A percentile compares a stretch with the other conserved stretches of the same genome.
These are phyloP conservation scores for Conticribra weissflogii DNA, from an alignment of 108 stramenopile genomes.

Conservation along the genomic window DNA sequence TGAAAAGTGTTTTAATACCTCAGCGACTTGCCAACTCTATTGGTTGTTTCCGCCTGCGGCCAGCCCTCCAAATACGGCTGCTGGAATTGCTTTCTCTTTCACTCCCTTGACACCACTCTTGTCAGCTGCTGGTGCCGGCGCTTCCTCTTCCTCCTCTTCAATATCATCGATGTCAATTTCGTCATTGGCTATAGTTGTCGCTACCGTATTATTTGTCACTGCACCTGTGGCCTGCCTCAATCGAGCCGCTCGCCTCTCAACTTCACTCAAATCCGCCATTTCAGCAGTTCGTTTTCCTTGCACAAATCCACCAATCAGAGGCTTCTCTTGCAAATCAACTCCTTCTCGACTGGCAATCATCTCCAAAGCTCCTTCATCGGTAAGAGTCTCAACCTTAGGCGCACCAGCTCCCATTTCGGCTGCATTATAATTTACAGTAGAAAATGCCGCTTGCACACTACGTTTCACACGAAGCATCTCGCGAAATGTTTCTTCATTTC, in stretches of 20 bases:
- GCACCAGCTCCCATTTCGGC: constrained; percentile 72
- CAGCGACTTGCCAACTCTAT: too few species aligned
- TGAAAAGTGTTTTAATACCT: background rate
- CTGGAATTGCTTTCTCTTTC: constrained; percentile 67
- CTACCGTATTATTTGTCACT: constrained; percentile 4
- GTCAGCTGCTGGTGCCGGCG: constrained; percentile 14
- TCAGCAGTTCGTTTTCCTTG: constrained; percentile 66
- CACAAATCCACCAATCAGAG: constrained; percentile 60
- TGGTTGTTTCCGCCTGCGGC: constrained; percentile 34
- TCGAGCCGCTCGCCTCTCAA: constrained; percentile 88
- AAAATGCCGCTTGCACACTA: constrained; percentile 91
- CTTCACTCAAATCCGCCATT: constrained; percentile 75
- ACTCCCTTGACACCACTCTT: constrained; percentile 28
- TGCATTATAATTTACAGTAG: constrained; percentile 92
- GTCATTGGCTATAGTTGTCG: constrained; percentile 55
- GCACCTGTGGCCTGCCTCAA: constrained; percentile 64
- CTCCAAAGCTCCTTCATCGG: constrained; percentile 83
- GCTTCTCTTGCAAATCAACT: constrained; percentile 53
- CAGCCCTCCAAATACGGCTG: constrained; percentile 80
- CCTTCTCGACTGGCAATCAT: constrained; percentile 86
- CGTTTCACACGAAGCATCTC: constrained; percentile 96
- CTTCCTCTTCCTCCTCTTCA: constrained; percentile 50
- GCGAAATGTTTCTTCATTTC: constrained; percentile 98
- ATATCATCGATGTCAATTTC: constrained; percentile 85
- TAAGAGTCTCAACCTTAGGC: constrained; percentile 55